Percentiles rank a stretch among this genome's conserved stretches.
These are phyloP conservation scores for Bruguiera gymnorhiza DNA, from an alignment of 345 rosid genomes.

Conservation along the genomic window DNA sequence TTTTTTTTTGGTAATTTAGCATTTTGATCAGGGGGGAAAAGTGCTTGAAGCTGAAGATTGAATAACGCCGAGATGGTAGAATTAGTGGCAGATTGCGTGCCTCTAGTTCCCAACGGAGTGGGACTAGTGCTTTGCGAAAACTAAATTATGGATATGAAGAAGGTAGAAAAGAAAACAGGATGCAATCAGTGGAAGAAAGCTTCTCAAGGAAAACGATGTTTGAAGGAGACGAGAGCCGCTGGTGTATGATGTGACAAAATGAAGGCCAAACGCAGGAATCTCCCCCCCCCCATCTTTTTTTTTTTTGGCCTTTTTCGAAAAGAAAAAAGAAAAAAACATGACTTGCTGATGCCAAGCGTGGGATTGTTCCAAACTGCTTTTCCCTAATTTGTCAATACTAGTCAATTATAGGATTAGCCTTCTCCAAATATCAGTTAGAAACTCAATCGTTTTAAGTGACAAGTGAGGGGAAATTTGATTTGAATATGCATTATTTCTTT, in stretches of 20 bases:
- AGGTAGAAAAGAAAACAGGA: not conserved
- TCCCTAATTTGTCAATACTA: not conserved
- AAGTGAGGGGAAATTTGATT: not conserved
- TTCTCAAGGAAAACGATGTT: conserved; percentile 20
- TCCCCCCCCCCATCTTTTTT: not conserved
- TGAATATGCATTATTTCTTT: not conserved
- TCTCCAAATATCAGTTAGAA: not conserved
- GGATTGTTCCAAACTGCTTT: conserved; percentile 2
- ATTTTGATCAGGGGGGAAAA: too few species aligned
- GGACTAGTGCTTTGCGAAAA: not conserved
- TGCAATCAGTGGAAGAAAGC: conserved; percentile 4
- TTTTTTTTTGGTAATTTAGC: too few species aligned
- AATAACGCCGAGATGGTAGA: not conserved
- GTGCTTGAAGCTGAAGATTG: too few species aligned
- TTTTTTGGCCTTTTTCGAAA: not conserved
- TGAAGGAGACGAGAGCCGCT: not conserved
- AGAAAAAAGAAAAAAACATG: not conserved
- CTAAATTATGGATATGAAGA: not conserved
- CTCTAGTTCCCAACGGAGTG: not conserved
- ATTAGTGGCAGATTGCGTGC: not conserved
- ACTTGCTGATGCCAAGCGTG: conserved; percentile 4
- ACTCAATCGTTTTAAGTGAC: not conserved
- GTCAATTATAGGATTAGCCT: not conserved
- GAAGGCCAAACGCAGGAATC: conserved; percentile 4
- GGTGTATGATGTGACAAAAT: conserved; percentile 11